These are phyloP conservation scores for Pseudogymnoascus pannorum DNA, from an alignment of 2,329 filamentous ascomycete species.

Conservation along the genomic window DNA sequence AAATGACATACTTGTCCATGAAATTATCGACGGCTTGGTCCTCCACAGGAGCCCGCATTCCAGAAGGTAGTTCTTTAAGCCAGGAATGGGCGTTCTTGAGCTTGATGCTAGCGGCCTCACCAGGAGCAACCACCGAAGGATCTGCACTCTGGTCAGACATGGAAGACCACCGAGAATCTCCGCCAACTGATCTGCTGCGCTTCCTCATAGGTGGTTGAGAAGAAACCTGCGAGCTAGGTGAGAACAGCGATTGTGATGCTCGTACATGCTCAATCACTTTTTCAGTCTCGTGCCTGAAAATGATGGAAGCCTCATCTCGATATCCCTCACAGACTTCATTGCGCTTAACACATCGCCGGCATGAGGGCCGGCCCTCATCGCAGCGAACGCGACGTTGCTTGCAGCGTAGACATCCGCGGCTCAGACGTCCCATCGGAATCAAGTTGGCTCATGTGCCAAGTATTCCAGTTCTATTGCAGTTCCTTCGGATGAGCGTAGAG, in stretches of 20 bases:
- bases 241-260: background rate
- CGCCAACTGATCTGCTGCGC: conserved; percentile 6
- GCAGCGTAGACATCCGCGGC: conserved; percentile 30
- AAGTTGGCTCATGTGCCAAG: background rate
- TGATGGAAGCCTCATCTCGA: conserved; percentile 31
- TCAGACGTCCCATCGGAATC: conserved; percentile 12
- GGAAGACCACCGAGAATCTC: conserved; percentile 6
- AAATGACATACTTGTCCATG: conserved; percentile 34
- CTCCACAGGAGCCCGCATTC: conserved; percentile 17
- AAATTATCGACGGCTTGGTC: conserved; percentile 29
- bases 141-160: background rate
- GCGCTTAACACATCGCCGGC: conserved; percentile 32
- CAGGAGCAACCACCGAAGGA: background rate
- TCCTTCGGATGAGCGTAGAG: background rate
- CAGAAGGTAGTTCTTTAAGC: conserved; percentile 19
- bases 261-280: conserved; percentile 18
- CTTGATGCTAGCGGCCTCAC: conserved; percentile 3
- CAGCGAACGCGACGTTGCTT: conserved; percentile 25
- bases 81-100: conserved; percentile 18
- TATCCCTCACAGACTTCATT: conserved; percentile 34
- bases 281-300: conserved; percentile 32
- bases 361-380: conserved; percentile 31
- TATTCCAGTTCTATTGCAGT: background rate
- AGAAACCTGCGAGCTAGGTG: conserved; percentile 11
- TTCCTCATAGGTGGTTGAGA: conserved; percentile 12